A percentile compares a stretch with the other conserved stretches of the same genome.
These are phyloP conservation scores for Ganoderma sinense DNA, from an alignment of 1,284 basidiomycete genomes.

Conservation along the genomic window DNA sequence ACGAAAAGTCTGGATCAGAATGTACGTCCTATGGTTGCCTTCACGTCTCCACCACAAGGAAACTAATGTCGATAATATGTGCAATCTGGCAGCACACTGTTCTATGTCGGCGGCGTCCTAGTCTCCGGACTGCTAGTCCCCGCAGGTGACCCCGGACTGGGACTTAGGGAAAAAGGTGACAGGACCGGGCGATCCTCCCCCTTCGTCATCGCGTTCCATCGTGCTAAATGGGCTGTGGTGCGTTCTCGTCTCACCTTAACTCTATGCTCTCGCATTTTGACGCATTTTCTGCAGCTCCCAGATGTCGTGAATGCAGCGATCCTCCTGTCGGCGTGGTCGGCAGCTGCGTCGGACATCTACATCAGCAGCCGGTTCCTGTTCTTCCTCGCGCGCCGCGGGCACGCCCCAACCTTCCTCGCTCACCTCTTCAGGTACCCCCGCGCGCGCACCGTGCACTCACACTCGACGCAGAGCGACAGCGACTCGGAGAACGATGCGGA, in stretches of 20 bases:
- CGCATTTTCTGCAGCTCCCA: conserved; percentile 56
- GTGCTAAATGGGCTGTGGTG: conserved; percentile 49
- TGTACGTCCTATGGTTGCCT: conserved; percentile 40
- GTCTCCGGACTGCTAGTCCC: conserved; percentile 61
- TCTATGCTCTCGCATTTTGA: no score
- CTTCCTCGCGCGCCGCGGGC: conserved; percentile 51
- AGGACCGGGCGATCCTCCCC: conserved; percentile 50
- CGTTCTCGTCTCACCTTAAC: conserved; percentile 6
- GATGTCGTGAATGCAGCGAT: conserved; percentile 49
- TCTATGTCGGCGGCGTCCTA: conserved; percentile 43
- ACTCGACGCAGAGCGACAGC: conserved; percentile 7
- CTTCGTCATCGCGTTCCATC: conserved; percentile 56
- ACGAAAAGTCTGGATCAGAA: conserved; percentile 61
- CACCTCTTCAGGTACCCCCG: conserved; percentile 34
- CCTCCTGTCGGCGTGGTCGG: conserved; percentile 59
- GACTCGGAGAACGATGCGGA: conserved; percentile 14
- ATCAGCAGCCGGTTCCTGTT: conserved; percentile 59
- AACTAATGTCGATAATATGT: neutral
- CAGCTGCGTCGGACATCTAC: conserved; percentile 61
- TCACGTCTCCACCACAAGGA: no score
- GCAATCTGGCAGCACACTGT: conserved; percentile 31
- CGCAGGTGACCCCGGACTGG: conserved; percentile 48
- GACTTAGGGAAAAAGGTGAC: conserved; percentile 33
- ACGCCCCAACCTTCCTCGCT: conserved; percentile 49
- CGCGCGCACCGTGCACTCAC: neutral